Evolutionary conservation across 2,329 filamentous ascomycete species (phyloP).

Genomic region (Helotiales sp.): DNA sequence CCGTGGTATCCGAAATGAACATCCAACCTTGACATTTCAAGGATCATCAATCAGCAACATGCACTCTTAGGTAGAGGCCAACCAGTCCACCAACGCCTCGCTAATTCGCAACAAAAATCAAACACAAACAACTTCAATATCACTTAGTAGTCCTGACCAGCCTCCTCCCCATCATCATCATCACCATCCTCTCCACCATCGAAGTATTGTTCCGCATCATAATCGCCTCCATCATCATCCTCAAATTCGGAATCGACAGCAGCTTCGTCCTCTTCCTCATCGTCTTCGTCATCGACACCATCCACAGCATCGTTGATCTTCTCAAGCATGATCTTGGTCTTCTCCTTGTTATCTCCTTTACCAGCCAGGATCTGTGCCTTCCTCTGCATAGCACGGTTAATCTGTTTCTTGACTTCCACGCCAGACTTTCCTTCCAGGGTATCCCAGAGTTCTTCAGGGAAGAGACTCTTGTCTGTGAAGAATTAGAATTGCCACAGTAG

Average conservation of each 20-base stretch:
- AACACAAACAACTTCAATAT: not conserved
- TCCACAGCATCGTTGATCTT: conserved; percentile 46
- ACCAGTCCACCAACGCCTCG: conserved; percentile 20
- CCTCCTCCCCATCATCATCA: conserved; percentile 59
- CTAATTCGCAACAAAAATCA: conserved; percentile 16
- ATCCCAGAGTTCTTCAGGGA: conserved; percentile 62
- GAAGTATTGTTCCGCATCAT: conserved; percentile 69
- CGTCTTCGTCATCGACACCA: conserved; percentile 49
- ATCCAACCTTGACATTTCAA: not conserved
- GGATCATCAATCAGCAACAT: not conserved
- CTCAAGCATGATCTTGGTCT: conserved; percentile 41
- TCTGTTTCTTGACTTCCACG: conserved; percentile 30
- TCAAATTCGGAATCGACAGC: conserved; percentile 61
- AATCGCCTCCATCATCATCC: conserved; percentile 64
- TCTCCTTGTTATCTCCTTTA: conserved; percentile 28
- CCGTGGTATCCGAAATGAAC: not conserved
- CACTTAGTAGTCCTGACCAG: conserved; percentile 40
- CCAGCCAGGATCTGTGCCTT: conserved; percentile 39
- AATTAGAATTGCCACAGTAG: conserved; percentile 18
- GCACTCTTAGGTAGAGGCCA: not conserved
- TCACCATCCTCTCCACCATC: conserved; percentile 60
- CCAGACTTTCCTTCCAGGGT: conserved; percentile 51
- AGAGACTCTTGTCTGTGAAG: conserved; percentile 57
- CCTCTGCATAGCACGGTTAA: conserved; percentile 41
- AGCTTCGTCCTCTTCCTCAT: conserved; percentile 43